A percentile compares a stretch with the other conserved stretches of the same genome.
Conservation (phyloP, 2,329 filamentous ascomycete species). For the Ophiocordyceps camponoti-floridani region DNA sequence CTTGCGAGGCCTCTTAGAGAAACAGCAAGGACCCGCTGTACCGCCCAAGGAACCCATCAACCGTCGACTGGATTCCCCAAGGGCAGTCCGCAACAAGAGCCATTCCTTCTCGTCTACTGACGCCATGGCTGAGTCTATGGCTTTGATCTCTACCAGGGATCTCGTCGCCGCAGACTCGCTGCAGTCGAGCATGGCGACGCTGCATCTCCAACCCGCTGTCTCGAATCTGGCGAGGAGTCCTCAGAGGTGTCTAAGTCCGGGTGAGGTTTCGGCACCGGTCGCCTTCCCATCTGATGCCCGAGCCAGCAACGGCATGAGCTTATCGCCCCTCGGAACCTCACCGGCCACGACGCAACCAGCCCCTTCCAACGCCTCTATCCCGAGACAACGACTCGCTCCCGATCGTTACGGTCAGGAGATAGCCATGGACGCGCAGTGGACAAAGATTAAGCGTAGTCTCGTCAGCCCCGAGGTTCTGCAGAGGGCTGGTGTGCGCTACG, state of each 20-base stretch:
- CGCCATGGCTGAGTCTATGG: conserved; percentile 14
- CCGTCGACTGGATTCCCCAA: conserved; percentile 14
- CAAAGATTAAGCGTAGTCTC: conserved; percentile 33
- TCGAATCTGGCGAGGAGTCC: conserved; percentile 14
- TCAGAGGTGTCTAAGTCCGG: conserved; percentile 17
- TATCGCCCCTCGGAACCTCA: conserved; percentile 15
- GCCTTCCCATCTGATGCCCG: conserved; percentile 11
- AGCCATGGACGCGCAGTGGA: conserved; percentile 38
- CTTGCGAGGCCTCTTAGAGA: conserved; percentile 34
- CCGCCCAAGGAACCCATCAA: conserved; percentile 6
- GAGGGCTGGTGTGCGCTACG: conserved; percentile 37
- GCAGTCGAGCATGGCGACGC: conserved; percentile 20
- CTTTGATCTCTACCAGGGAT: conserved; percentile 35
- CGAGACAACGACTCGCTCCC: conserved; percentile 26
- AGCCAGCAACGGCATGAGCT: too few species aligned
- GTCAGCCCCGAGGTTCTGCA: conserved; percentile 41
- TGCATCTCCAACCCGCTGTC: conserved; percentile 18
- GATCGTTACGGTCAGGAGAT: conserved; percentile 40
- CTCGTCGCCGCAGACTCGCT: conserved; percentile 29
- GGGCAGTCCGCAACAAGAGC: conserved; percentile 6
- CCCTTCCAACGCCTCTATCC: conserved; percentile 9
- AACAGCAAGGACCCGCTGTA: conserved; percentile 11
- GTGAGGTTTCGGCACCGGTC: conserved; percentile 11
- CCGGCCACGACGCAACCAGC: conserved; percentile 24
- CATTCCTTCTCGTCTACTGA: neutral